phyloP scores from a whole-genome alignment of 2,329 filamentous ascomycete genomes.

The Scytalidium lignicola region DNA sequence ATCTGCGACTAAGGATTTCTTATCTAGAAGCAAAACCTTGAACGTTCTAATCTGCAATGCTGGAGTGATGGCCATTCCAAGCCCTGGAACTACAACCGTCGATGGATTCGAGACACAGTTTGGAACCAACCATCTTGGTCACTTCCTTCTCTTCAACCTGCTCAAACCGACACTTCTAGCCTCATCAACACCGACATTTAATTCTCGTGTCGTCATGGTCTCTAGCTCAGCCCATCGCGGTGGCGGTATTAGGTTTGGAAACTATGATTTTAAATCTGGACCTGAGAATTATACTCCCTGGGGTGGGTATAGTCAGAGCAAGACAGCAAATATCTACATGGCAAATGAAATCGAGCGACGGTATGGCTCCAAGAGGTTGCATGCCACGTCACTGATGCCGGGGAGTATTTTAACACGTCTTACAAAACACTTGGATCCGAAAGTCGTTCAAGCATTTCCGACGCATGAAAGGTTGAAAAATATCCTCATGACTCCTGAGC shows the following conservation, averaged over 20 bases:
- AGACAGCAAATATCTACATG: conserved; percentile 42
- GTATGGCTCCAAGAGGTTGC: conserved; percentile 35
- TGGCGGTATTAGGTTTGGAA: conserved; percentile 35
- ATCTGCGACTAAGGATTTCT: conserved; percentile 22
- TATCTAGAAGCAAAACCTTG: conserved; percentile 19
- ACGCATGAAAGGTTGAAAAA: conserved; percentile 1
- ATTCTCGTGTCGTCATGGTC: conserved; percentile 43
- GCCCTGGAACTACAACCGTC: conserved; percentile 29
- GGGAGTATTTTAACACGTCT: conserved; percentile 32
- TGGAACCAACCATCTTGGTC: conserved; percentile 46
- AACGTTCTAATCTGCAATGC: conserved; percentile 27
- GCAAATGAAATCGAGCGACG: conserved; percentile 42
- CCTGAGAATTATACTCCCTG: conserved; percentile 33
- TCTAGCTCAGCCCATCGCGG: conserved; percentile 38
- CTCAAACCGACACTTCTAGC: conserved; percentile 38
- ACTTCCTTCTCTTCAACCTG: conserved; percentile 49
- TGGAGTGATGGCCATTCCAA: conserved; percentile 17
- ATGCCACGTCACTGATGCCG: conserved; percentile 37
- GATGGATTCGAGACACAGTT: conserved; percentile 49
- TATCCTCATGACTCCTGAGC: conserved; percentile 23
- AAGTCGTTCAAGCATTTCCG: conserved; percentile 4
- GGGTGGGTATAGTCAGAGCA: conserved; percentile 37
- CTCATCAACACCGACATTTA: conserved; percentile 32
- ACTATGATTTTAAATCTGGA: conserved; percentile 15
- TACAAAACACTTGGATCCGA: conserved; percentile 20